Evolutionary conservation across 1,139 yeast species (phyloP), one percentile per base, ranked within the genome.

Genomic region (Chernovozyma aurita): DNA sequence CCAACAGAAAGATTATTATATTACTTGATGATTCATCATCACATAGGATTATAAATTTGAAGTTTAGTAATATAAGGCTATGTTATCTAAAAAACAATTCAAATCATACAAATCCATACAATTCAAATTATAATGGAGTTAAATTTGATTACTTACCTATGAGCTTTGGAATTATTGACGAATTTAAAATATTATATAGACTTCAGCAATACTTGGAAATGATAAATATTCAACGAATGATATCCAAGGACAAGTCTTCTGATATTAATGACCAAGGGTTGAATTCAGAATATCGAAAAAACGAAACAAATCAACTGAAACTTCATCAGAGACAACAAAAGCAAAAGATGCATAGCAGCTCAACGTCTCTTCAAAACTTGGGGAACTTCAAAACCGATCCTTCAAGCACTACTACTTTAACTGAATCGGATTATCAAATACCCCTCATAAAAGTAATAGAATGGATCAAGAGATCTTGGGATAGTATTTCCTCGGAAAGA

Each of bases 101-200:
- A 24, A 63, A 56, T 40, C 70, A 65, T 43, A 65, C 63, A 37
- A 65, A 65, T 32, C 70, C 72, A 0, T 63, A 57, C 45, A 57
- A 56, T 36, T 55, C 70, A 2, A 26, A 15, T 16, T 29, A 21
- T 17, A 30, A 27, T 21, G 71, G 70, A 4, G 60, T 61, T 27
- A 65, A 61, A 40, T 67, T 67, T 38, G 73, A 72, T 46, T 78
- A 76, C 48, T 55, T 78, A 27, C 85, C 85, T 2, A 77, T 78
- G 68, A 76, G 72, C 44, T 78, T 79, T 66, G 86, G 86, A 2
- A 76, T 79, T 3, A 63, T 76, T 21, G 80, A 77, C 41, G 85
- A 80, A 44, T 76, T 80, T 48, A 77, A 77, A 45, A 66, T 77
- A 11, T 58, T 76, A 32, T 80, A 75, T 50, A 65, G 86, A 41